Conservation (phyloP, 345 rosid species). For the Citropsis articulata region DNA sequence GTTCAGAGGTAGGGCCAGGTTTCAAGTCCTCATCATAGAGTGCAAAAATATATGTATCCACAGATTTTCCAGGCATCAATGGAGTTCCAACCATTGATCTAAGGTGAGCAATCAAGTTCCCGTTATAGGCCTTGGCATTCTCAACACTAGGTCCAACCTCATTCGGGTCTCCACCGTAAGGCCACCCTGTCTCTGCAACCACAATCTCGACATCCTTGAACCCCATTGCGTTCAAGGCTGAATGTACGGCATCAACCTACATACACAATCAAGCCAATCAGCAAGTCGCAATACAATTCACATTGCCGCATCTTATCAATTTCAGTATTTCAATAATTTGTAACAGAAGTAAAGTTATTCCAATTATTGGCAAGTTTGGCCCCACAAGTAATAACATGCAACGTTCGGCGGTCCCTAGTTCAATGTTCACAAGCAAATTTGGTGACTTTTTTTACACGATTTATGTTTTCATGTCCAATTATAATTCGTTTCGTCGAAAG, state of each 20-base stretch:
- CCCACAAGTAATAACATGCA: not conserved
- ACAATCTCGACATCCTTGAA: slow-evolving; percentile 69
- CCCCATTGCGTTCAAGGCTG: slow-evolving; percentile 76
- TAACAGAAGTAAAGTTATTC: not conserved
- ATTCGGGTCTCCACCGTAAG: slow-evolving; percentile 64
- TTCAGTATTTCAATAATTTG: not conserved
- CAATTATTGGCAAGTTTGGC: not conserved
- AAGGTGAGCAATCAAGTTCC: slow-evolving; percentile 78
- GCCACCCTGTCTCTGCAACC: slow-evolving; percentile 98
- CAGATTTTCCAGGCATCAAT: slow-evolving; percentile 87
- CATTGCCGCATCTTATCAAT: not conserved
- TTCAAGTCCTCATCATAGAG: slow-evolving; percentile 85
- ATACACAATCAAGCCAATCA: not conserved
- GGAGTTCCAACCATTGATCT: slow-evolving; percentile 87
- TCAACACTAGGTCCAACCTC: slow-evolving; percentile 79
- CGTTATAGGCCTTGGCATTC: slow-evolving; percentile 88
- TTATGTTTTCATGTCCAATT: not conserved
- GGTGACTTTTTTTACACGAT: not conserved
- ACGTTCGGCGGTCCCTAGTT: slow-evolving; percentile 19
- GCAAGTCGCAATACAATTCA: not conserved
- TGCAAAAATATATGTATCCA: slow-evolving; percentile 88
- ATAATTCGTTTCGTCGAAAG: not conserved
- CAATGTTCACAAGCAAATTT: not conserved
- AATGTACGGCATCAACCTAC: slow-evolving; percentile 85
- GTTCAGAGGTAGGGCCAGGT: slow-evolving; percentile 75